Conservation (phyloP, 768 basidiomycete genomes). For the Calocybe indica region DNA sequence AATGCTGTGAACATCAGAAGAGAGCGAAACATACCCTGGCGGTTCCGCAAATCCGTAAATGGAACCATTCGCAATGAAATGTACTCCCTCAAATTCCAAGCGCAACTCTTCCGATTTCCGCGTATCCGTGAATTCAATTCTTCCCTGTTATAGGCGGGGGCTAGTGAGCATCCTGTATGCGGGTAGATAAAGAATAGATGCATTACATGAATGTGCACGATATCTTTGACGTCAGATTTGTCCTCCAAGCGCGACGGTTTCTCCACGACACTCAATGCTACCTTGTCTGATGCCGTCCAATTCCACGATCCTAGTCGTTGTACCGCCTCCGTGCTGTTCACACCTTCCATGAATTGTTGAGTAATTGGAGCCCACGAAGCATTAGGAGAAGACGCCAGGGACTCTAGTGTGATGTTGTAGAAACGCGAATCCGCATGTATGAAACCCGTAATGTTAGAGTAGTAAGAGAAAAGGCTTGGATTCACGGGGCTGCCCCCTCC, state of each 20-base stretch:
- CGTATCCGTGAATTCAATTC: conserved; percentile 57
- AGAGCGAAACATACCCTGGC: conserved; percentile 38
- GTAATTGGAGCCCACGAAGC: conserved; percentile 47
- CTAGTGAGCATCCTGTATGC: too few species aligned
- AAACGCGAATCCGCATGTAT: conserved; percentile 57
- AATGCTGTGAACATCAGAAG: background rate
- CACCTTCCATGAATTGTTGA: conserved; percentile 39
- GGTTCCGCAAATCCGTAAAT: conserved; percentile 73
- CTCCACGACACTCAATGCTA: conserved; percentile 64
- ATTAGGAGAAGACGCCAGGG: conserved; percentile 30
- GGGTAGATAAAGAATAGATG: too few species aligned
- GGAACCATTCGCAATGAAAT: conserved; percentile 66
- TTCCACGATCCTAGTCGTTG: conserved; percentile 57
- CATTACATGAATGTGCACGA: conserved; percentile 60
- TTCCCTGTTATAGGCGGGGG: conserved; percentile 42
- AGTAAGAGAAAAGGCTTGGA: conserved; percentile 50
- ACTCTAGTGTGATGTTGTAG: conserved; percentile 56
- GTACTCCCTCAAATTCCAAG: conserved; percentile 73
- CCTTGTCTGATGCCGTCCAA: conserved; percentile 59
- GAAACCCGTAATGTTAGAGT: conserved; percentile 74
- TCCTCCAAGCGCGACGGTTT: conserved; percentile 33
- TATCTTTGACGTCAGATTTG: conserved; percentile 27
- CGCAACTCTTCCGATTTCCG: conserved; percentile 50
- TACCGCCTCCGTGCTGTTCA: conserved; percentile 44
- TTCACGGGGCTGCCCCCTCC: conserved; percentile 35